These are phyloP conservation scores for Juglanconis juglandina DNA, from an alignment of 2,329 filamentous ascomycete species.

Conservation along the genomic window DNA sequence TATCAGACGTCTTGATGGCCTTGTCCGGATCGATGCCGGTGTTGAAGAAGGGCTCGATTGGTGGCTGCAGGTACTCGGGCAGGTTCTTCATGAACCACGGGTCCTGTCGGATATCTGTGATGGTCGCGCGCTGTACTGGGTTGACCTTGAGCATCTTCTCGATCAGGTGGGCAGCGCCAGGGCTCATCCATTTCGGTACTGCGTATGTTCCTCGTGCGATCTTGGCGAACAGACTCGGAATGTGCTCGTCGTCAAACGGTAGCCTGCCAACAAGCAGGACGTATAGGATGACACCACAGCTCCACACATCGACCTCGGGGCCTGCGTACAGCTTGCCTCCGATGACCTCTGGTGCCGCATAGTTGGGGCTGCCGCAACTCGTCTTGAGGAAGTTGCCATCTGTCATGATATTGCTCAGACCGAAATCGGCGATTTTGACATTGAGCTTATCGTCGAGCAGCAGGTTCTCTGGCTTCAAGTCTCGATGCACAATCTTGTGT, in stretches of 20 bases:
- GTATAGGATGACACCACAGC: constrained; percentile 86
- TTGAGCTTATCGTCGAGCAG: constrained; percentile 93
- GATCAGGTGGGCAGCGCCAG: constrained; percentile 77
- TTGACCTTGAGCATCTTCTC: constrained; percentile 94
- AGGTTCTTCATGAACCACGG: constrained; percentile 91
- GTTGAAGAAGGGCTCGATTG: constrained; percentile 87
- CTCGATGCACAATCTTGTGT: constrained; percentile 97
- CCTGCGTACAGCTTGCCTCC: constrained; percentile 96
- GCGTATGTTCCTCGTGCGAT: constrained; percentile 93
- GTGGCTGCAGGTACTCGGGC: constrained; percentile 79
- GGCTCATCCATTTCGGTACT: constrained; percentile 85
- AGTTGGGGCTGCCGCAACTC: constrained; percentile 96
- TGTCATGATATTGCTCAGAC: constrained; percentile 99
- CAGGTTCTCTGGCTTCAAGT: constrained; percentile 95
- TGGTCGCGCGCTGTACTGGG: constrained; percentile 88
- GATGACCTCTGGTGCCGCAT: constrained; percentile 96
- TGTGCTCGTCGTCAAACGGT: constrained; percentile 98
- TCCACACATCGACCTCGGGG: constrained; percentile 98
- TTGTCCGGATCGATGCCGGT: constrained; percentile 93
- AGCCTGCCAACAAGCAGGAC: constrained; percentile 77
- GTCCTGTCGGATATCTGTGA: constrained; percentile 88
- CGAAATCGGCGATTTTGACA: constrained; percentile 99
- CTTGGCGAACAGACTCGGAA: constrained; percentile 95
- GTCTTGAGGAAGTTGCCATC: constrained; percentile 99
- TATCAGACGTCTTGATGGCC: constrained; percentile 77